Evolutionary conservation across 768 basidiomycete genomes (phyloP), one percentile per base, ranked within the genome.

Genomic region (Lactarius trivialis): DNA sequence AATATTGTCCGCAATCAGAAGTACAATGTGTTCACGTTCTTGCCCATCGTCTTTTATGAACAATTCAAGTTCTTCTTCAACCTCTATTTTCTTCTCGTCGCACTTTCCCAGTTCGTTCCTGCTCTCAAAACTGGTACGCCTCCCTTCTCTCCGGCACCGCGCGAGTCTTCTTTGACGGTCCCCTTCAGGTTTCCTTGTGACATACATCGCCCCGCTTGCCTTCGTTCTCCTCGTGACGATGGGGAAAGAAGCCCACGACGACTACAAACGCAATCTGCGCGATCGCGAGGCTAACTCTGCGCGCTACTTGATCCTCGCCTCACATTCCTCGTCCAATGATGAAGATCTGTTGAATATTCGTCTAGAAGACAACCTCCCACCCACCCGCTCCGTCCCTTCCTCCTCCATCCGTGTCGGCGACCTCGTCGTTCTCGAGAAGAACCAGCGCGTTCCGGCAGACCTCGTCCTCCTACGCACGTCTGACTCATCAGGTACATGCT

Each of bases 31-130:
- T 83, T 92, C 76, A 93, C 91, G n/a, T 99, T 99, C 79, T 82
- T 99, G 11, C 97, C 97, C 3, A 83, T 98, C 67, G 95, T 98
- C 50, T 85, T 98, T 73, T 98, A 98, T 74, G 95, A 98, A 73
- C 96, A 98, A 73, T 99, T 98, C 87, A 98, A 98, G 75, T 98
- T 96, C 80, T 99, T 99, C 79, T 98, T 97, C 85, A 99, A 98
- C 72, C 81, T 98, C 7, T 99, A 98, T 74, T 99, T 99, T 72
- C 83, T 98, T 12, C 86, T 98, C 26, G 97, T 99, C 39, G 97
- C 97, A 0, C 79, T 98, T 8, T 93, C 91, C 9, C 97, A 98
- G 74, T 97, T 99, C 71, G 77, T 99, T 19, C 97, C 97, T 15
- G 90, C 94, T 0, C 82, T 99, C 62, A 94, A 93, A 77, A 99